Conservation (phyloP, 345 rosid genomes). For the Dipteronia sinensis region DNA sequence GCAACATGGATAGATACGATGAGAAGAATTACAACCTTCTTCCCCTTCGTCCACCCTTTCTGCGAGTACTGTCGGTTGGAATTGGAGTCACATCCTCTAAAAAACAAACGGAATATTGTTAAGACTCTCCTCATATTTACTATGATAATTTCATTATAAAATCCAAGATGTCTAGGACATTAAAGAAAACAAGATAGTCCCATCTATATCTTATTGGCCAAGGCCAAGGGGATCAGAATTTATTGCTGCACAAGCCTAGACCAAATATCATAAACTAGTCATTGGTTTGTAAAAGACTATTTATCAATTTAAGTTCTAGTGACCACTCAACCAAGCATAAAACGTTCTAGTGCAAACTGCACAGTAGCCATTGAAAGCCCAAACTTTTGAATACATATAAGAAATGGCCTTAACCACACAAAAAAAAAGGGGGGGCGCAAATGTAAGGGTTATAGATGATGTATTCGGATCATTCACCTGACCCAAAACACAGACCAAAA, state of each 20-base stretch:
- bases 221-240: background rate
- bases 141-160: background rate
- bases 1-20: background rate
- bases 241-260: background rate
- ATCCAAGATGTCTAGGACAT: background rate
- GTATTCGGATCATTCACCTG: background rate
- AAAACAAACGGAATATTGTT: background rate
- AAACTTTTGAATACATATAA: no score
- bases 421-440: background rate
- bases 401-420: background rate
- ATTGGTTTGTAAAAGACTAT: background rate
- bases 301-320: background rate
- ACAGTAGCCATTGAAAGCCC: background rate
- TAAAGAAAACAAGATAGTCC: background rate
- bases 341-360: background rate
- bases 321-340: background rate
- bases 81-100: slow-evolving; percentile 96
- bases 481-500: background rate
- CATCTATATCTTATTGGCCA: background rate
- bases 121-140: background rate
- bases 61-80: slow-evolving; percentile 89
- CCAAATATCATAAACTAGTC: no score
- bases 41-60: slow-evolving; percentile 95
- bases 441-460: background rate
- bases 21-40: slow-evolving; percentile 62